These are phyloP conservation scores for Psilocybe azurescens DNA, from an alignment of 768 basidiomycete genomes.

Conservation along the genomic window DNA sequence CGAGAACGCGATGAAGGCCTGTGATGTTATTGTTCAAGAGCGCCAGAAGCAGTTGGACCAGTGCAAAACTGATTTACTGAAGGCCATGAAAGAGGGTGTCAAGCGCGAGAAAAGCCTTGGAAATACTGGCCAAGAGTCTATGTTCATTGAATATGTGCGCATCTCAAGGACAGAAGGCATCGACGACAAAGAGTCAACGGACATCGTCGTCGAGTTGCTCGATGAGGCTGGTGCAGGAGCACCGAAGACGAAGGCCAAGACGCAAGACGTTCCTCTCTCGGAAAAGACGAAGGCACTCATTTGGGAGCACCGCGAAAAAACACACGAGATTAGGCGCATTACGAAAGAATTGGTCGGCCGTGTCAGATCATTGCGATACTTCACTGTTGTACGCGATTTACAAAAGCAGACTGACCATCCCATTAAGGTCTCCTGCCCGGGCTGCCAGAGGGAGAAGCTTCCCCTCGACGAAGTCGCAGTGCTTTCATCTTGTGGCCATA, in stretches of 20 bases:
- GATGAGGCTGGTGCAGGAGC: conserved; percentile 60
- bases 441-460: conserved; percentile 59
- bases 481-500: conserved; percentile 91
- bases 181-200: conserved; percentile 79
- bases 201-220: conserved; percentile 61
- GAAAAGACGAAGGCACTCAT: conserved; percentile 63
- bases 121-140: conserved; percentile 67
- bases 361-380: conserved; percentile 89
- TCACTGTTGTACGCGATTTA: conserved; percentile 87
- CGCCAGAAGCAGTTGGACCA: conserved; percentile 80
- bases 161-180: conserved; percentile 72
- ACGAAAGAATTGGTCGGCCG: conserved; percentile 91
- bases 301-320: conserved; percentile 87
- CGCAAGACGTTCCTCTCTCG: conserved; percentile 60
- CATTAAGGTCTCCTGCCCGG: conserved; percentile 64
- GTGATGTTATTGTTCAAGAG: conserved; percentile 88
- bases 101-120: conserved; percentile 73
- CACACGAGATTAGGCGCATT: conserved; percentile 83
- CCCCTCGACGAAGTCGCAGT: conserved; percentile 78
- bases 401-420: conserved; percentile 75
- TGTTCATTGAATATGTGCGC: conserved; percentile 81
- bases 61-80: conserved; percentile 75
- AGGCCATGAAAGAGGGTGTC: conserved; percentile 68
- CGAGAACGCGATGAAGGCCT: conserved; percentile 87
- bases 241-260: conserved; percentile 52